A percentile compares a stretch with the other conserved stretches of the same genome.
Evolutionary conservation across 2,329 filamentous ascomycete genomes (phyloP).

Genomic region (Pestalotiopsis sp.): DNA sequence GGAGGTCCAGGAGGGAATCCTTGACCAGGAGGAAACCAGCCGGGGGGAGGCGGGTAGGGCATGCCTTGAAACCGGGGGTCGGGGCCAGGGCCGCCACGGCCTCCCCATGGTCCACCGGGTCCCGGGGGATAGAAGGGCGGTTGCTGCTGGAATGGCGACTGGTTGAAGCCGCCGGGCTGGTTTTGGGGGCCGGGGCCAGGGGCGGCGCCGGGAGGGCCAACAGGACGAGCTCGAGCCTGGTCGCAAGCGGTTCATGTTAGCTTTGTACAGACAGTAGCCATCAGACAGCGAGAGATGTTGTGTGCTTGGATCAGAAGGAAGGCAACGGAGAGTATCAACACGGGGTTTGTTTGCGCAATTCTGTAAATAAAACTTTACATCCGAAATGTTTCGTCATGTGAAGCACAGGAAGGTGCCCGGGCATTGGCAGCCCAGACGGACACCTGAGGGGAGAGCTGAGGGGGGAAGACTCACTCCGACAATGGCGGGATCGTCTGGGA

Average conservation of each 20-base stretch:
- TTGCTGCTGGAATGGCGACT: conserved; percentile 46
- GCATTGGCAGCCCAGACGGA: conserved; percentile 18
- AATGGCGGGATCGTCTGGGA: conserved; percentile 95
- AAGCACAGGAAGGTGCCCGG: conserved; percentile 30
- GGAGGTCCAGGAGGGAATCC: conserved; percentile 71
- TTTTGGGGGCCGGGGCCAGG: conserved; percentile 27
- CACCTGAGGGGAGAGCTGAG: conserved; percentile 14
- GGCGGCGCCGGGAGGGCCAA: conserved; percentile 26
- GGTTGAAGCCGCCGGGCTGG: conserved; percentile 42
- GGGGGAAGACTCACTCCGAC: conserved; percentile 79
- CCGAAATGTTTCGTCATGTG: conserved; percentile 93
- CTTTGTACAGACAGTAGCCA: conserved; percentile 15
- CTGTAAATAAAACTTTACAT: conserved; percentile 89
- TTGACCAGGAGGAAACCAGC: conserved; percentile 79
- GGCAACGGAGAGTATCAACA: conserved; percentile 99
- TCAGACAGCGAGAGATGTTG: not conserved
- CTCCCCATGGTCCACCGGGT: conserved; percentile 57
- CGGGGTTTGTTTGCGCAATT: conserved; percentile 87
- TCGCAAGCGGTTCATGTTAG: conserved; percentile 27
- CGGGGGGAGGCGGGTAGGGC: conserved; percentile 76
- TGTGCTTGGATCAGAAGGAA: conserved; percentile 85
- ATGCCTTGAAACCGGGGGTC: conserved; percentile 71
- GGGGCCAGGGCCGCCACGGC: conserved; percentile 56
- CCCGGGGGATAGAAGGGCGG: conserved; percentile 54
- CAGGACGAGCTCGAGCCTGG: conserved; percentile 41